Evolutionary conservation across 2,329 filamentous ascomycete genomes (phyloP), one percentile per base, ranked within the genome.

Genomic region (Trichoderma harzianum): DNA sequence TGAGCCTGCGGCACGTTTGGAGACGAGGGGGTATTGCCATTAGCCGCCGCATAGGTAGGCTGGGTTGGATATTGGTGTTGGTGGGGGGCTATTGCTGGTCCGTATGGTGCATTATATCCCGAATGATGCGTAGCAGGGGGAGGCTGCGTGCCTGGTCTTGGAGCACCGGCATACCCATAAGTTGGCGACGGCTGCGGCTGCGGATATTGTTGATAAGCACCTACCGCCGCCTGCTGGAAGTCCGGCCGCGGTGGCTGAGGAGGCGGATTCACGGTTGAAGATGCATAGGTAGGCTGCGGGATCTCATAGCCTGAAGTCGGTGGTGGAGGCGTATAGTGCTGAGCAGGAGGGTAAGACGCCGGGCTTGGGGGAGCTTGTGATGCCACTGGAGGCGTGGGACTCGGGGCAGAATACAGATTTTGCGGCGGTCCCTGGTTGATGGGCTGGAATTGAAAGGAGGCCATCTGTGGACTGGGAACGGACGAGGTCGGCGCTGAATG

Each of bases 201-300:
- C 7, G 55, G 53, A 26, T 57, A 67, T 7, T 66, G 61, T n/a
- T 69, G 67, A 10, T 63, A 57, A 18, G 71, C 28, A 11, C 36
- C 63, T 14, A 60, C 32, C 5, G 58, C 32, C 16, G 73, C 55
- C n/a, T 73, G 60, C 5, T 72, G 72, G 30, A 36, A 21, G 2
- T 72, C 72, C 34, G 72, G 74, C 14, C 69, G 63, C 26, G 67
- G 67, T 28, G 73, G 68, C 26, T 72, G 74, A 24, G 74, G 67
- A 64, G 68, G 73, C 7, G 70, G 71, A 18, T 24, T 28, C 5
- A 30, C 28, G 7, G 60, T 26, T 26, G 72, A 43, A 18, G 71
- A 34, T 32, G 72, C 72, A 70, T 74, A 74, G 2, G 73, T 75
- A 36, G 65, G 73, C 24, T 70, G 68, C 24, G 62, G 63, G 30